phyloP scores from a whole-genome alignment of 441 rosid genomes.

The Corymbia calophylla region DNA sequence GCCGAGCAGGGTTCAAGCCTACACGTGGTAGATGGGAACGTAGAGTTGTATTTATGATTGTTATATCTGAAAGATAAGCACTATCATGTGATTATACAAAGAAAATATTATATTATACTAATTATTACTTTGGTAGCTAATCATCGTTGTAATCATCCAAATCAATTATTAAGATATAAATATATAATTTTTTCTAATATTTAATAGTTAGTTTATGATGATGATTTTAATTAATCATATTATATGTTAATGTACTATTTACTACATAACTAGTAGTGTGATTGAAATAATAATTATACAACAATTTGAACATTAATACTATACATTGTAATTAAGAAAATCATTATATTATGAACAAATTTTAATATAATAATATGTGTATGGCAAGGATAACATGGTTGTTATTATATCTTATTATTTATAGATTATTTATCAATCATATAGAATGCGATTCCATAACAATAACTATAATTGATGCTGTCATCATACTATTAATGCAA shows the following conservation, averaged over 20 bases:
- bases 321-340: not conserved
- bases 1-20: not conserved
- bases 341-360: not conserved
- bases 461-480: not conserved
- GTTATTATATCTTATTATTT: not conserved
- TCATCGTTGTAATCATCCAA: not conserved
- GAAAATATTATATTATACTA: not conserved
- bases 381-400: not conserved
- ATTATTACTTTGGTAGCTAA: not conserved
- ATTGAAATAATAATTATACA: not conserved
- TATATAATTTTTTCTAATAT: no score
- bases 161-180: not conserved
- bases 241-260: not conserved
- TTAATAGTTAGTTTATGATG: not conserved
- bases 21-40: not conserved
- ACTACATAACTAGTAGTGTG: not conserved
- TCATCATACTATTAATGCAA: not conserved
- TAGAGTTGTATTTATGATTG: not conserved
- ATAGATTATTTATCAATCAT: no score
- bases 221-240: no score
- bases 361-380: not conserved
- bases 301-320: not conserved
- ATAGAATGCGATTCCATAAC: no score
- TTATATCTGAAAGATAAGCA: not conserved
- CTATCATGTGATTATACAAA: not conserved